Evolutionary conservation across 2,329 filamentous ascomycete genomes (phyloP), one percentile per base, ranked within the genome.

Genomic region (Fulvia fulva): DNA sequence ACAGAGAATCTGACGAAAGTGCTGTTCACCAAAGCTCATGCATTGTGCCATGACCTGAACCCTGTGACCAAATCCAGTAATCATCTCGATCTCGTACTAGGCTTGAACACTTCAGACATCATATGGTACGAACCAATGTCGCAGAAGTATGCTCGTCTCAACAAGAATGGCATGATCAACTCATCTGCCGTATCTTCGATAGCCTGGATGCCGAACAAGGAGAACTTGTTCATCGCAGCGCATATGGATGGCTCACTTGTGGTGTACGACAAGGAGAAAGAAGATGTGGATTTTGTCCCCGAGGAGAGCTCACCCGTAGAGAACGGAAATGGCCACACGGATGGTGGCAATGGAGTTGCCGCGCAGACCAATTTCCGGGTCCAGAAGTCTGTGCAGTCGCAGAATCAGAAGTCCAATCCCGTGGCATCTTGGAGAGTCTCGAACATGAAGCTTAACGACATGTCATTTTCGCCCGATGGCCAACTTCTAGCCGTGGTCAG

Each of bases 61-160:
- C 78, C 84, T 45, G 71, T 89, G 55, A 97, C 92, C 11, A 96
- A 93, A 75, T 87, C 85, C 52, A 72, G 83, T 3, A 85, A 82
- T 5, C 93, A 97, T 70, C 81, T 99, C 44, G 94, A 99, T 71
- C 81, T 99, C 21, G 86, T 96, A 57, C 89, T 99, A 86, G 94
- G 94, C 0, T 97, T 96, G 70, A 97, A 93, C 6, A 95, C 92
- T 0, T 91, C 92, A 41, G 94, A 99, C 73, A 91, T 99, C 50
- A 93, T 99, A 62, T 99, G 94, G 94, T 97, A 94, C 80, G 94
- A 99, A 75, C 92, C 94, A 11, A 90, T 97, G 69, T 93, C 91
- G 41, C 93, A 97, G 69, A 91, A 95, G 71, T 99, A 99, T 74
- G 90, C 91, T 2, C 87, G 94, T 21, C 81, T 99, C 68, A 99